Base-by-base conservation (phyloP, 345 rosid genomes). In the Hypericum perforatum region DNA sequence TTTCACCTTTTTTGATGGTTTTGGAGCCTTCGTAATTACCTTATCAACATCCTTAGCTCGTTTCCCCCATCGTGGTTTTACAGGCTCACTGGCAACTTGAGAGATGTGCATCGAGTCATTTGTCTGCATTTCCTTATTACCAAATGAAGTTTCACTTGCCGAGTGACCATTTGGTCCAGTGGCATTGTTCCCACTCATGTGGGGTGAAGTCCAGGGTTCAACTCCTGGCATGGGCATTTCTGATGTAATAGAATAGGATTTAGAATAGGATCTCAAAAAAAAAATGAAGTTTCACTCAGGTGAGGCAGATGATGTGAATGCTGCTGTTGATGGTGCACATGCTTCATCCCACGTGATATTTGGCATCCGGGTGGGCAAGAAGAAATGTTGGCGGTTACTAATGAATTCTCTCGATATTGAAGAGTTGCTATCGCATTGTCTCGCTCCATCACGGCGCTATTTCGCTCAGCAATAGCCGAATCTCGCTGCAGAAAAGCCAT, bases 401-500 rank as follows among this genome's bases (percentile, higher is more conserved):
- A 65, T 54, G 97, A 71, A 73, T 68, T 94, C 52, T 89, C 97
- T 12, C 87, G 87, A 65, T 82, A 94, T 43, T 86, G 97, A 44
- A 94, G 84, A 57, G 80, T 77, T 11, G 95, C 76, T 45, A 86
- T 76, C 29, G 95, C 99, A 37, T 65, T 80, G 69, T 89, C 99
- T 57, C 97, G 72, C 68, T 94, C 99, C 70, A 79, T 46, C 10
- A 86, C 68, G 10, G 95, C 99, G 62, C 73, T 94, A 57, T 94
- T 94, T 52, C 97, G 78, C 63, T 94, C 97, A 5, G 94, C 89
- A 45, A 94, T 77, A 6, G 99, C 97, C 0, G 96, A 79, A 69
- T 94, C 97, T 55, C 99, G 77, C 71, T 94, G 99, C 57, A 89
- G 74, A 65, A 82, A 82, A 7, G 95, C 97, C 76, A 94, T 73